These are phyloP conservation scores for Larix kaempferi DNA, from an alignment of 75 land plant genomes.

Conservation along the genomic window DNA sequence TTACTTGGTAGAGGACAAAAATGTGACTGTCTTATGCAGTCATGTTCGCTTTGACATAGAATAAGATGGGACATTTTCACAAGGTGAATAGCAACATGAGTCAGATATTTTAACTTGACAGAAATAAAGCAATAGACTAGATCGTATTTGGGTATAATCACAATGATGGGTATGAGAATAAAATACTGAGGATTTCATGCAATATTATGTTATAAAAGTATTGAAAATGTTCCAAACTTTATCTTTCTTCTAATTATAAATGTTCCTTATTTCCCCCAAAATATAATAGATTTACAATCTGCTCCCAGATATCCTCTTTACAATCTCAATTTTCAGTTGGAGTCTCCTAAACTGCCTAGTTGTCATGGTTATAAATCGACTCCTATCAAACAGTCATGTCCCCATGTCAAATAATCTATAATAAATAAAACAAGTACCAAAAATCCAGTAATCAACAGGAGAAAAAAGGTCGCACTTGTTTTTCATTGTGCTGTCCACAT, in stretches of 20 bases:
- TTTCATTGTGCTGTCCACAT: background rate
- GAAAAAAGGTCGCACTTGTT: background rate
- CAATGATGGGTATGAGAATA: background rate
- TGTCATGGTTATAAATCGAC: background rate
- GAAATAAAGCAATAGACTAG: background rate
- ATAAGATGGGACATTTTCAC: background rate
- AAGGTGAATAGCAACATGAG: background rate
- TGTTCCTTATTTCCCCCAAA: background rate
- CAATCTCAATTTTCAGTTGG: slow-evolving; percentile 4
- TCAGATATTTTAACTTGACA: background rate
- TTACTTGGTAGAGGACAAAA: background rate
- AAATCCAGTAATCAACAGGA: background rate
- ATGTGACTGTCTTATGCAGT: background rate
- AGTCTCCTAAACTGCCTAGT: background rate
- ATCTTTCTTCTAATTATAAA: background rate
- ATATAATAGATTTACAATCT: background rate
- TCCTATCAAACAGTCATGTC: background rate
- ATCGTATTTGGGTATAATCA: background rate
- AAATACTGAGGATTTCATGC: background rate
- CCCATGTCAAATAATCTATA: background rate
- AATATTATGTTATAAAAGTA: background rate
- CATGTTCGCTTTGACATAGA: background rate
- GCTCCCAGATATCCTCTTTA: background rate
- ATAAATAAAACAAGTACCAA: background rate
- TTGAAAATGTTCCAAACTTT: background rate